phyloP scores from a whole-genome alignment of 2,329 filamentous ascomycete genomes.

The Leptodontidium sp. region DNA sequence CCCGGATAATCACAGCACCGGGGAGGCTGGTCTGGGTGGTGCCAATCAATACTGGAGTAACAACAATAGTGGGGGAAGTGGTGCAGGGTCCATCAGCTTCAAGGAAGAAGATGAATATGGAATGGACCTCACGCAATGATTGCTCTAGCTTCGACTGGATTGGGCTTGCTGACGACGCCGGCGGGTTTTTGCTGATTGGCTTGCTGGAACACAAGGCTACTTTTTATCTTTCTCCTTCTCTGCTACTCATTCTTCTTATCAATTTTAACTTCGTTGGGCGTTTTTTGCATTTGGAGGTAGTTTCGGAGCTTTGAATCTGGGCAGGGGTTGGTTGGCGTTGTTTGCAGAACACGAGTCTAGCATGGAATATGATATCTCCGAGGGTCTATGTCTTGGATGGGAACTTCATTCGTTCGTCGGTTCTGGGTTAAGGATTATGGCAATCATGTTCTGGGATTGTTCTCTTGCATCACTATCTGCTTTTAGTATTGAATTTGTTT shows the following conservation, averaged over 20 bases:
- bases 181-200: not conserved
- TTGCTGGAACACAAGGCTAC: not conserved
- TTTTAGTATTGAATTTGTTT: constrained; percentile 31
- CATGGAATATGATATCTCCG: constrained; percentile 30
- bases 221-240: constrained; percentile 31
- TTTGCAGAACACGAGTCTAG: constrained; percentile 42
- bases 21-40: constrained; percentile 43
- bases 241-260: constrained; percentile 36
- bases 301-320: constrained; percentile 38
- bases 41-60: constrained; percentile 69
- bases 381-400: constrained; percentile 23
- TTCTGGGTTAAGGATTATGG: constrained; percentile 18
- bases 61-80: constrained; percentile 75
- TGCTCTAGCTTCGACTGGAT: constrained; percentile 24
- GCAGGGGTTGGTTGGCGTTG: constrained; percentile 33
- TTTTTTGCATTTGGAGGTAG: constrained; percentile 47
- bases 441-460: constrained; percentile 22
- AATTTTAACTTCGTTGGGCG: constrained; percentile 43
- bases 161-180: not conserved
- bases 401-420: constrained; percentile 35
- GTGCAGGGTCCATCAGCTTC: constrained; percentile 73
- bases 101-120: constrained; percentile 95
- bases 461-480: constrained; percentile 34
- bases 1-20: constrained; percentile 53
- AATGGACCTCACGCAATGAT: constrained; percentile 72